Base-by-base conservation (phyloP, 140 eudicot species). In the Senecio squalidus region DNA sequence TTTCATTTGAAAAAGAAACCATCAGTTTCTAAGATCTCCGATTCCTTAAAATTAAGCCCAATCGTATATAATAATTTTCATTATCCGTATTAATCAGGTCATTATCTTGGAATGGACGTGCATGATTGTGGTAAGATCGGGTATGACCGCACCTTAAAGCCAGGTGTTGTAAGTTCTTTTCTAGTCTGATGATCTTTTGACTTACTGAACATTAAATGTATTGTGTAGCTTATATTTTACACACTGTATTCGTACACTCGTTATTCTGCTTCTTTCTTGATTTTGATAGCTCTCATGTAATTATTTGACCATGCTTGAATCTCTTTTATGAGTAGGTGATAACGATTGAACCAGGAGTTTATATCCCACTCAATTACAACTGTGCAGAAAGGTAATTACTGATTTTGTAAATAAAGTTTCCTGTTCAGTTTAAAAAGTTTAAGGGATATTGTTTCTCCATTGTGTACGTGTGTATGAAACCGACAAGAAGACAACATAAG, bases 301-400 rank as follows among this genome's bases (percentile, higher is more conserved):
- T 41, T 48, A 52, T 60, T 63, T 44, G 43, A 70, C 71, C 21
- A 33, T 33, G 30, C 48, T 50, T 45, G 7, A 29, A 39, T 58
- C 8, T 56, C 65, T 36, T 29, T 36, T 54, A 56, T 70, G 55
- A 14, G 60, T 82, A 92, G 98, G 93, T 87, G 56, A 84, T 92
- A 67, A 92, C 98, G 60, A 87, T 92, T 81, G 98, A 92, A 73
- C 98, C 98, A 27, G 98, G 98, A 58, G 71, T 87, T 30, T 92
- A 87, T 59, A 87, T 92, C 67, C 95, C 96, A 30, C n/a, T 75
- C 21, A 54, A 41, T 70, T 87, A 62, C 44, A 75, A 79, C 62
- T 75, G 77, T 50, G 83, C 95, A 11, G 81, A 79, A 75, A 87
- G 96, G 98, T 82, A 77, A 25, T 5, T 39, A 29, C 25, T 25